Percentiles rank a stretch among this genome's conserved stretches.
These are phyloP conservation scores for Leccinum uliginosum DNA, from an alignment of 768 basidiomycete genomes.

Conservation along the genomic window DNA sequence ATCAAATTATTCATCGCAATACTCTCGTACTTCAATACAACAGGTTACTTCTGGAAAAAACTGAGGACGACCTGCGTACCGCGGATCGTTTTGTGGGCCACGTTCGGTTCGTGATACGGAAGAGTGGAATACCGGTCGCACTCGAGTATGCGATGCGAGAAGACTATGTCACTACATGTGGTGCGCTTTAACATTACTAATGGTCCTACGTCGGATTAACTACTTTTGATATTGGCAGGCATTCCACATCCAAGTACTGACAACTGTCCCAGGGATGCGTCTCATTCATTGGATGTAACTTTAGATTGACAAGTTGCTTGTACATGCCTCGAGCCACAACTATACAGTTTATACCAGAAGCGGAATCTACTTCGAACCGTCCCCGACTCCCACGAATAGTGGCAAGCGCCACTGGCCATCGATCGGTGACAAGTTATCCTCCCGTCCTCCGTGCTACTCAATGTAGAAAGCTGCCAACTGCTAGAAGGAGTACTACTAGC, in stretches of 20 bases:
- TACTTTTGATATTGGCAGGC: too few species aligned
- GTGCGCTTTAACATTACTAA: background rate
- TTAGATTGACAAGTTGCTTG: background rate
- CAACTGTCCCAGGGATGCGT: background rate
- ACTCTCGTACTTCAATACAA: background rate
- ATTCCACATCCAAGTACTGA: too few species aligned
- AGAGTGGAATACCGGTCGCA: background rate
- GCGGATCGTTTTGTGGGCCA: background rate
- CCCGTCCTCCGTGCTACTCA: background rate
- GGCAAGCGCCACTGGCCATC: background rate
- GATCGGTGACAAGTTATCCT: conserved; percentile 2
- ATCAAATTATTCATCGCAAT: background rate
- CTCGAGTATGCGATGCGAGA: background rate
- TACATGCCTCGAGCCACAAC: too few species aligned
- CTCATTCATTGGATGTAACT: background rate
- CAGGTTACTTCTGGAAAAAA: background rate
- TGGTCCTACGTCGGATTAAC: too few species aligned
- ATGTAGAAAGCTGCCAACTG: background rate
- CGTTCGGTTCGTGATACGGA: background rate
- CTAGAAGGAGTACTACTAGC: background rate
- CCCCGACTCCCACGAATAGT: too few species aligned
- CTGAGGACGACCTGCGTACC: background rate
- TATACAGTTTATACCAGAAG: too few species aligned
- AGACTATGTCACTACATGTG: background rate
- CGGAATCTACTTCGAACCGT: too few species aligned